Evolutionary conservation across 208 protist species (phyloP).

Genomic region (Wallacemonas sp.): DNA sequence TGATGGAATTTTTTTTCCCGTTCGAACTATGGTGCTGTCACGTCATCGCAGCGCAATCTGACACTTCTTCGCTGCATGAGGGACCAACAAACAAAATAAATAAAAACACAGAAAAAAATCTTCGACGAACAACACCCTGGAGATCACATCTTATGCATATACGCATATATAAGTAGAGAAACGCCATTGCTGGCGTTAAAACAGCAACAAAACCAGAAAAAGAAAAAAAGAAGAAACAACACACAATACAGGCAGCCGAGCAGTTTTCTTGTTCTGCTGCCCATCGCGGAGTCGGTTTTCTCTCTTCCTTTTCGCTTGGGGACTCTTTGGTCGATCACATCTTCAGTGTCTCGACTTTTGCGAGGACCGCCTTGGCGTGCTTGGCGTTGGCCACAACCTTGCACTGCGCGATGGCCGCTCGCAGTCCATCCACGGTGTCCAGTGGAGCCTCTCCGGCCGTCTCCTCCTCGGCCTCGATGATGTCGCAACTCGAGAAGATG

Average conservation of each 20-base stretch:
- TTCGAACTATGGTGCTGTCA: too few relatives aligned
- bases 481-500: slow-evolving; percentile 45
- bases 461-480: slow-evolving; percentile 27
- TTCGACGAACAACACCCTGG: too few relatives aligned
- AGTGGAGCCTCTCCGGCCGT: slow-evolving; percentile 14
- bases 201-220: not conserved
- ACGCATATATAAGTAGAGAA: too few relatives aligned
- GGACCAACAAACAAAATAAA: too few relatives aligned
- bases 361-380: slow-evolving; percentile 52
- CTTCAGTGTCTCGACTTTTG: not conserved
- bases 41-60: too few relatives aligned
- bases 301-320: slow-evolving; percentile 8
- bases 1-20: too few relatives aligned
- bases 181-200: not conserved
- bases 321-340: too few relatives aligned
- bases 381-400: slow-evolving; percentile 42
- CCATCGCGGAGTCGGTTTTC: too few relatives aligned
- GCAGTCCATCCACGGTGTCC: slow-evolving; percentile 22
- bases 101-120: too few relatives aligned
- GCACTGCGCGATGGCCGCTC: slow-evolving; percentile 19
- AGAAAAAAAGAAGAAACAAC: slow-evolving; percentile 4
- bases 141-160: too few relatives aligned
- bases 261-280: not conserved
- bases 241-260: not conserved
- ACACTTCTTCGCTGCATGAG: too few relatives aligned